Conservation (phyloP, 2,329 filamentous ascomycete genomes). For the Penicillium sp. region DNA sequence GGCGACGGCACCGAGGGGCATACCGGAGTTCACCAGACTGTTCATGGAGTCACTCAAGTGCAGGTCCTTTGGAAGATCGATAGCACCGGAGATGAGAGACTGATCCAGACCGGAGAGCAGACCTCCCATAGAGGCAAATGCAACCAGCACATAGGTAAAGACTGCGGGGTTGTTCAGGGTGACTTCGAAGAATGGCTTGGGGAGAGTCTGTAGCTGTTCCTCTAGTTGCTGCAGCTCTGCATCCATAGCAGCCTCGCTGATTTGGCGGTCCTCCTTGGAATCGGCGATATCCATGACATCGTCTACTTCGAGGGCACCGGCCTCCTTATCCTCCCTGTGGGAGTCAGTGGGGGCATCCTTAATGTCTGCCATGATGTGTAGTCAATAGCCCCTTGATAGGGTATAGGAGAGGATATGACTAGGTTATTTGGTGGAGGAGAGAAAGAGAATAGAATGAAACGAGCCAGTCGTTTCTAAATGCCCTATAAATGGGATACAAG, state of each 20-base stretch:
- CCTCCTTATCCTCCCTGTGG: slow-evolving; percentile 28
- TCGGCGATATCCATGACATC: slow-evolving; percentile 32
- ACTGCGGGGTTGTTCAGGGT: slow-evolving; percentile 64
- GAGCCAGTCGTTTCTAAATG: background rate
- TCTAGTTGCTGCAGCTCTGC: slow-evolving; percentile 36
- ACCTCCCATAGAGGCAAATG: slow-evolving; percentile 76
- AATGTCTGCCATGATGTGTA: slow-evolving; percentile 18
- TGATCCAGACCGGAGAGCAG: slow-evolving; percentile 74
- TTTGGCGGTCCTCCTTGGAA: slow-evolving; percentile 24
- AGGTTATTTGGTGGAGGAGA: background rate
- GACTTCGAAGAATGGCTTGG: slow-evolving; percentile 45
- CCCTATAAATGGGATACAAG: background rate
- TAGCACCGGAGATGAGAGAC: slow-evolving; percentile 71
- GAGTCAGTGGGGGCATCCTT: slow-evolving; percentile 30
- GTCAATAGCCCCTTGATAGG: slow-evolving; percentile 4
- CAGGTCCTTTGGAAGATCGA: slow-evolving; percentile 66
- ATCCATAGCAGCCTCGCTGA: slow-evolving; percentile 38
- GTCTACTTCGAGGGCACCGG: slow-evolving; percentile 30
- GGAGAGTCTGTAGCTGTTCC: slow-evolving; percentile 25
- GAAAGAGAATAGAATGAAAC: background rate
- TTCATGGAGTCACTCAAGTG: slow-evolving; percentile 60
- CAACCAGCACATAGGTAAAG: slow-evolving; percentile 71
- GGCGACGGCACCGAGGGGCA: slow-evolving; percentile 72
- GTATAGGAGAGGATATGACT: background rate
- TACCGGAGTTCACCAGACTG: slow-evolving; percentile 70